Base-by-base conservation (phyloP, 2,329 filamentous ascomycete species). In the Fusarium poae region DNA sequence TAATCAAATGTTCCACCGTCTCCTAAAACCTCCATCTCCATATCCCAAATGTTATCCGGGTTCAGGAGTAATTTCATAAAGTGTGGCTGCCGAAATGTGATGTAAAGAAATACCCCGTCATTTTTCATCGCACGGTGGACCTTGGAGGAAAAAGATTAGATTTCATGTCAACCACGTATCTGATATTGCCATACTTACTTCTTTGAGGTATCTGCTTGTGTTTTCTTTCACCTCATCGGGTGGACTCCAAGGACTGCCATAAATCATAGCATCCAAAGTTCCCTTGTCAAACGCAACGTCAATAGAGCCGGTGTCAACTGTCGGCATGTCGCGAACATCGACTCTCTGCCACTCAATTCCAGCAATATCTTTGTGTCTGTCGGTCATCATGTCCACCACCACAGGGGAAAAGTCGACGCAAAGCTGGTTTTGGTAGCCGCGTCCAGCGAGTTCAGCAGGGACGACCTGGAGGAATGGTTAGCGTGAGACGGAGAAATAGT, bases 41-140 rank as follows among this genome's bases (percentile, higher is more conserved):
- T 59, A 6, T 56, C 32, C 20, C 42, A 58, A 6, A 56, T 58
- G 3, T 39, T 39, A 25, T 57, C 40, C 16, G 32, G 56, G 3
- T 40, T 57, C 2, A 57, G 9, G 12, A 57, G 29, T 1, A 44
- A 10, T 8, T 46, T 40, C 40, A 59, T 46, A 10, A 46, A 59
- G 13, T 57, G 51, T 7, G 56, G 52, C 16, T 59, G 51, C 20
- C 40, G 45, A 18, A 59, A 59, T 2, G 51, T 59, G n/a, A 59
- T 39, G 8, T 32, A 27, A 12, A 57, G 27, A 0, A 57, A 46
- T 2, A 57, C 51, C 7, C 40, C 56, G 18, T 40, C 27, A 1
- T 25, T 27, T 5, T 34, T 57, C 16, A 57, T 6, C n/a, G 32
- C 27, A 27, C 7, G 6, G 7, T 27, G 27, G 27, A 27, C 27